phyloP scores from a whole-genome alignment of 1,139 yeast genomes.

The Saccharomycopsis hybrid region DNA sequence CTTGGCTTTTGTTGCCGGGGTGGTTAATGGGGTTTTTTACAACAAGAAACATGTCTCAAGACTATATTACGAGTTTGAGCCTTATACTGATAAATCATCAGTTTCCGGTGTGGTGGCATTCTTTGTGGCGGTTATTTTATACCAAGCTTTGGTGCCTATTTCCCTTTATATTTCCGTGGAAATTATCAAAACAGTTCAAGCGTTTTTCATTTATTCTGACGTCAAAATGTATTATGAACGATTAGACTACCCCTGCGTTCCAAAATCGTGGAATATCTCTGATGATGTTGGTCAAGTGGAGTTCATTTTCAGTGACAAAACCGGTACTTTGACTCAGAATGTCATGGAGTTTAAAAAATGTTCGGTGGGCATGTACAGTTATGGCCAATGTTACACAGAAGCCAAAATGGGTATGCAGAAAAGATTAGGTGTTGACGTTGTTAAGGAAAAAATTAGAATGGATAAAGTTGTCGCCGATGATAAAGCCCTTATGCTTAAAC shows the following conservation, averaged over 20 bases:
- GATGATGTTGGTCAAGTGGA: constrained; percentile 97
- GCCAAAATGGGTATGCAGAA: constrained; percentile 54
- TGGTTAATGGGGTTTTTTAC: constrained; percentile 76
- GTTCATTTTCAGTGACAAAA: constrained; percentile 91
- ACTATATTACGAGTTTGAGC: constrained; percentile 63
- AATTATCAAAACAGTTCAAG: constrained; percentile 90
- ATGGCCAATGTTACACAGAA: constrained; percentile 58
- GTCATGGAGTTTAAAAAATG: constrained; percentile 96
- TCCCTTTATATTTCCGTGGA: constrained; percentile 92
- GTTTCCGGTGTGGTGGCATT: constrained; percentile 78
- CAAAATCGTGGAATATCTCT: constrained; percentile 94
- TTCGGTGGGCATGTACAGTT: constrained; percentile 46
- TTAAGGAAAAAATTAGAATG: constrained; percentile 38
- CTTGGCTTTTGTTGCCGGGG: constrained; percentile 75
- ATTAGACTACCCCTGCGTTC: constrained; percentile 90
- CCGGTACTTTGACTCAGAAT: constrained; percentile 94
- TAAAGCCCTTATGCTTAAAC: constrained; percentile 33
- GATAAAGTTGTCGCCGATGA: constrained; percentile 36
- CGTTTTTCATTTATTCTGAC: constrained; percentile 87
- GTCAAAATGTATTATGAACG: constrained; percentile 76
- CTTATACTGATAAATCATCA: constrained; percentile 52
- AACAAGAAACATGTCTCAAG: constrained; percentile 49
- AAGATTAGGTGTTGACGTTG: constrained; percentile 50
- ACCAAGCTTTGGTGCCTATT: constrained; percentile 90
- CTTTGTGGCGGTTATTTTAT: constrained; percentile 82